Base-by-base conservation (phyloP, 805 yeast genomes). In the Saccharomycopsis olivae region DNA sequence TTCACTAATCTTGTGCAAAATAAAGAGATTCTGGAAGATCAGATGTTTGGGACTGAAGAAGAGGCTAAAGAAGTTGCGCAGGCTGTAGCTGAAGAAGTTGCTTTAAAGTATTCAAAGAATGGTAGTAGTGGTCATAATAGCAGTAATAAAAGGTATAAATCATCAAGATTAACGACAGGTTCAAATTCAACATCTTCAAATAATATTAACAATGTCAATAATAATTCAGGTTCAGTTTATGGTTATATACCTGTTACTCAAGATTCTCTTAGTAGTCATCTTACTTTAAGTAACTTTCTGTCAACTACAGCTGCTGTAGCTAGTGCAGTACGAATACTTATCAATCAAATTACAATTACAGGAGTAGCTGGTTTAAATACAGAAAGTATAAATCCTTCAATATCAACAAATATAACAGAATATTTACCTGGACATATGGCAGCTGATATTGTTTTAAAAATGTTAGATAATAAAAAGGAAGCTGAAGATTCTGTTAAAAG, bases 391-490 rank as follows among this genome's bases (percentile, higher is more conserved):
- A 20, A 11, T 28, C 23, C 17, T 6, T 23, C 10, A 8, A 23
- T 8, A 6, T 23, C 25, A 23, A 8, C 10, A 23, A 23, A 10
- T 23, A 8, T 23, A 10, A 23, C 6, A 23, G 25, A 19, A 23
- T 21, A 33, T 10, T 20, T 21, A 18, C 25, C 29, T 14, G 21
- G 38, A n/a, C 46, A 44, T 11, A 15, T 44, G 15, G 48, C 48
- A 2, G 24, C 41, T 15, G 33, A 20, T 6, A 29, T 44, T 3
- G 21, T 25, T n/a, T 38, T 38, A 24, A 28, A 40, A 33, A 33
- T 33, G 14, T 16, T 32, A 5, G 25, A 23, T 8, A 23, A 8
- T 10, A 23, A 23, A 23, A 10, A 23, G 27, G 28, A 33, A 19
- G 17, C 10, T 16, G 14, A 21, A 29, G 14, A 14, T 17, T 33